Base-by-base conservation (phyloP, 2,329 filamentous ascomycete genomes). In the Thelonectria olida region DNA sequence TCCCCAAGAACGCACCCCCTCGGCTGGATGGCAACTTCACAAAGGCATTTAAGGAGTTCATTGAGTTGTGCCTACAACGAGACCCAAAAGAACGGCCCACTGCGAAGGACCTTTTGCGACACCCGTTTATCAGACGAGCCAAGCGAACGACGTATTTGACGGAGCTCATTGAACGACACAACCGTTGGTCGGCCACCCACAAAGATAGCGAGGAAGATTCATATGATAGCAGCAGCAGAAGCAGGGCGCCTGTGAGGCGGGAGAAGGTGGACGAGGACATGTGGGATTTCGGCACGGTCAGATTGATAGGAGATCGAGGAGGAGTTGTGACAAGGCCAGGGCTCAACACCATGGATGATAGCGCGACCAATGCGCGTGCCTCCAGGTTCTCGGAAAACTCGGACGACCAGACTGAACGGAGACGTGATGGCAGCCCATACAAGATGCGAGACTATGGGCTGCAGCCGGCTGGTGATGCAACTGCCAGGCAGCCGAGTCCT, bases 221-320 rank as follows among this genome's bases (percentile, higher is more conserved):
- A 19, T 76, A 74, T 70, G 88, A 92, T 20, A 83, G 82, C 8
- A 82, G 86, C 36, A 84, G 87, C 47, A 80, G 83, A 12, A 81
- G n/a, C n/a, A n/a, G 85, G 38, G 79, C 81, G 7, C 79, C 81
- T 19, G 64, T 81, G 1, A 85, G 89, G 58, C 85, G 91, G 31
- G 79, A 82, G 65, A 80, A 79, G 17, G 81, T 86, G 7, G 85
- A 90, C 63, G 92, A 97, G 75, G 96, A 98, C 75, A 88, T 98
- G 74, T 99, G 96, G 96, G 96, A 99, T 76, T 99, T 99, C 81
- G 96, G 96, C 42, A 99, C 96, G 0, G 92, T 99, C 53, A 87
- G 94, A 58, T 89, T 96, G 6, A 89, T 90, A n/a, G 87, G 85
- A 28, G 88, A 90, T 54, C 85, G 87, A 25, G 88, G 89, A 62